Base-by-base conservation (phyloP, 2,329 filamentous ascomycete species). In the Epichloe amarillans region DNA sequence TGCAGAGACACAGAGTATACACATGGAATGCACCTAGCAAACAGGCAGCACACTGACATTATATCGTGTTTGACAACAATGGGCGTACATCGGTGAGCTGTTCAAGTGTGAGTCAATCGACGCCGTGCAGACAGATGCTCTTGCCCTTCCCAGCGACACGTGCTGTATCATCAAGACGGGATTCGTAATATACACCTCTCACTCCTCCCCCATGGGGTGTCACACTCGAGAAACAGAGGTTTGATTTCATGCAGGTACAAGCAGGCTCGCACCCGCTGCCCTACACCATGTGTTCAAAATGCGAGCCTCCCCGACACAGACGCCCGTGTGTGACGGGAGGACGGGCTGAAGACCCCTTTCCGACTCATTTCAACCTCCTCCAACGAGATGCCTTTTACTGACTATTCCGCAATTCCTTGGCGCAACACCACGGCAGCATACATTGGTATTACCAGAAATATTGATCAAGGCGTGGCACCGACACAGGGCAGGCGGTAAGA, bases 191-290 rank as follows among this genome's bases (percentile, higher is more conserved):
- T 23, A 15, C 6, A 43, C 41, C 23, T 2, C 15, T 17, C 12
- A 17, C 3, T 44, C 11, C 21, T 12, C 45, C 45, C 45, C 45
- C 45, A 26, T 39, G 45, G 45, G 45, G 45, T 47, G 36, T 39
- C 35, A 39, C 45, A 33, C 45, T 12, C 39, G 36, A 47, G 21
- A 26, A 30, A 46, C 35, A 10, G 8, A 8, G 4, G 6, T 33
- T 33, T 6, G n/a, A 41, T 8, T 26, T 12, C 38, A 49, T 49
- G 47, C 41, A 50, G 47, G 47, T 50, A 50, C 47, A 42, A 44
- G n/a, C 15, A 14, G 30, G 47, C 19, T 44, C 30, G 30, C 23
- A 49, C 40, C 40, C 38, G 19, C 39, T 12, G 33, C 10, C 11
- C 47, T 50, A 33, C 7, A 39, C 41, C 40, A 37, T 45, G 10